phyloP scores from a whole-genome alignment of 495 filamentous ascomycete species.

The Hypoxylon rickii region DNA sequence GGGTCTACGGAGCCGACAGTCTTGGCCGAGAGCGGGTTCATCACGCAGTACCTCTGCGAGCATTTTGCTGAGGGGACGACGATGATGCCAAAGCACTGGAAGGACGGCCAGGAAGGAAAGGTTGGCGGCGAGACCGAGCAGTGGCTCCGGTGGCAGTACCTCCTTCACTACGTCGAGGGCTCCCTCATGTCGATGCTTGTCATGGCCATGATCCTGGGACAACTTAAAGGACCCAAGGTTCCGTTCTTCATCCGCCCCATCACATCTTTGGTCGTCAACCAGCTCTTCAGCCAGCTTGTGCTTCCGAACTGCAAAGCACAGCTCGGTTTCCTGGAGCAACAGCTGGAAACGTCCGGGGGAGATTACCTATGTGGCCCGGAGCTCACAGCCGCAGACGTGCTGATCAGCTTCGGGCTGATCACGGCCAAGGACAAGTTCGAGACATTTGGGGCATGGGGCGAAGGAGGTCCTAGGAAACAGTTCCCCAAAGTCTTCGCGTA shows the following conservation, averaged over 20 bases:
- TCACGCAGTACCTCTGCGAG: conserved; percentile 79
- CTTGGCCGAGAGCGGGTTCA: conserved; percentile 78
- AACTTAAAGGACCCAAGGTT: conserved; percentile 63
- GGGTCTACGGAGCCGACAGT: conserved; percentile 59
- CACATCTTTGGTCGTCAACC: conserved; percentile 63
- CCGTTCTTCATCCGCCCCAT: conserved; percentile 89
- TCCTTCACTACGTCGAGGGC: conserved; percentile 79
- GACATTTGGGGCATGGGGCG: conserved; percentile 33
- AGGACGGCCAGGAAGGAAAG: conserved; percentile 55
- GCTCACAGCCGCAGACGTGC: conserved; percentile 79
- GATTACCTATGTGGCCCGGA: conserved; percentile 71
- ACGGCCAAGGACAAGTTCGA: conserved; percentile 64
- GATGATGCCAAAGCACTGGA: conserved; percentile 70
- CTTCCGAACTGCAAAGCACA: conserved; percentile 66
- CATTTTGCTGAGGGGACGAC: conserved; percentile 59
- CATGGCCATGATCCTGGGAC: conserved; percentile 40
- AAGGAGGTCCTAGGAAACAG: conserved; percentile 19
- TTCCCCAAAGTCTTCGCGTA: conserved; percentile 63
- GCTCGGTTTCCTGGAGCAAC: conserved; percentile 72
- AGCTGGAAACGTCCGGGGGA: conserved; percentile 68
- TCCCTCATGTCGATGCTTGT: conserved; percentile 70
- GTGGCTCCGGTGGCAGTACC: conserved; percentile 77
- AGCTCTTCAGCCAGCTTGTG: conserved; percentile 64
- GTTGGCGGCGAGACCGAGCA: conserved; percentile 73
- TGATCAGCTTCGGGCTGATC: conserved; percentile 75